These are phyloP conservation scores for Lunularia cruciata DNA, from an alignment of 225 moss, liverwort and hornwort genomes.

Conservation along the genomic window DNA sequence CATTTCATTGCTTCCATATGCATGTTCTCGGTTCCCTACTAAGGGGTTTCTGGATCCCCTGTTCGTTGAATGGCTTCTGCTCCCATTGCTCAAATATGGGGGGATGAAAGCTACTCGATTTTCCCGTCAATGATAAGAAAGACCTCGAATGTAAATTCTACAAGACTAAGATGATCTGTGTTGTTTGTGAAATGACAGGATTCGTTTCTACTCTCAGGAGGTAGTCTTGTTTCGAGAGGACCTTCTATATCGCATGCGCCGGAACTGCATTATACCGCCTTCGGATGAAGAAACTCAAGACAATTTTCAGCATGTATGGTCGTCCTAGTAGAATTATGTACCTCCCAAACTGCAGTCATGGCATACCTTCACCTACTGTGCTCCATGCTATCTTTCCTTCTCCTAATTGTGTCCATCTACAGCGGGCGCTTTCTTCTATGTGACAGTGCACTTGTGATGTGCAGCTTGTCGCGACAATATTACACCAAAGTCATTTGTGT, in stretches of 20 bases:
- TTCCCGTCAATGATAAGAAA: too few relatives aligned
- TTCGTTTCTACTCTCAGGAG: constrained; percentile 86
- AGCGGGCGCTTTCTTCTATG: neutral
- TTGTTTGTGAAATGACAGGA: constrained; percentile 34
- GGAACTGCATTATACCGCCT: constrained; percentile 75
- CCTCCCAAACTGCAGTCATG: too few relatives aligned
- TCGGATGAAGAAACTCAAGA: constrained; percentile 96
- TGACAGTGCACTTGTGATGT: neutral
- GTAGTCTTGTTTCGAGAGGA: constrained; percentile 92
- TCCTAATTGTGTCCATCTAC: neutral
- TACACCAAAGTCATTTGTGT: constrained; percentile 92
- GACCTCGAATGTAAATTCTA: too few relatives aligned
- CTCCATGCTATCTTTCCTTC: neutral
- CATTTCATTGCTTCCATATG: too few relatives aligned
- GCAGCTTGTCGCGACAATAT: constrained; percentile 78
- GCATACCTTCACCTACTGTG: neutral
- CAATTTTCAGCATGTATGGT: constrained; percentile 27
- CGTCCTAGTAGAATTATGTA: too few relatives aligned
- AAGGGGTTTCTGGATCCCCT: too few relatives aligned
- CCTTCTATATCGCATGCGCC: constrained; percentile 82
- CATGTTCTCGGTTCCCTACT: too few relatives aligned
- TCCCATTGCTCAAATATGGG: too few relatives aligned
- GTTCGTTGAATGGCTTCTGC: too few relatives aligned
- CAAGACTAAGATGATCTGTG: too few relatives aligned
- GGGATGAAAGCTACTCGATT: too few relatives aligned